Percentiles rank a stretch among this genome's conserved stretches.
phyloP scores from a whole-genome alignment of 2,329 filamentous ascomycete genomes.

The Colletotrichum caudatum region DNA sequence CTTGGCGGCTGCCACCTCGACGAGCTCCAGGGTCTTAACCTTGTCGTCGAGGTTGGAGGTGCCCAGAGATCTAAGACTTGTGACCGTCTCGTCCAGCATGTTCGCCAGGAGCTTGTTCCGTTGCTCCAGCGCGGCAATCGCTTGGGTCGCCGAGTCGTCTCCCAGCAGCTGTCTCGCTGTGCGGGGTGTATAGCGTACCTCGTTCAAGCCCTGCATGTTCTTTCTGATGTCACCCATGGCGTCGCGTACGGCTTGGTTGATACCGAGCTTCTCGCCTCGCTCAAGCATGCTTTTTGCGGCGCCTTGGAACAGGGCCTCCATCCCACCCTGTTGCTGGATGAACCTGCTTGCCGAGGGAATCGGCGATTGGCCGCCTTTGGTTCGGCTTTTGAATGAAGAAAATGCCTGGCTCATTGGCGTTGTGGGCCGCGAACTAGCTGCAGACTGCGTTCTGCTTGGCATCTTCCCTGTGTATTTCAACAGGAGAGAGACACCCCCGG shows the following conservation, averaged over 20 bases:
- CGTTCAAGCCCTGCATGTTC: conserved; percentile 77
- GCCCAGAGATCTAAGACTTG: conserved; percentile 71
- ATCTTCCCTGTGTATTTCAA: conserved; percentile 75
- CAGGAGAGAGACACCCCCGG: conserved; percentile 75
- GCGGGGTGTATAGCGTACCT: conserved; percentile 60
- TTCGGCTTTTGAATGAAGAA: conserved; percentile 56
- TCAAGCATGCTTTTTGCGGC: conserved; percentile 82
- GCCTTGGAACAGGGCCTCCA: conserved; percentile 80
- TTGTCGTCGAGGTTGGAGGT: conserved; percentile 62
- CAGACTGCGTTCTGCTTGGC: conserved; percentile 52
- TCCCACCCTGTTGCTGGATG: conserved; percentile 67
- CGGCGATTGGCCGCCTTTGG: conserved; percentile 57
- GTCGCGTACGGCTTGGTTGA: conserved; percentile 84
- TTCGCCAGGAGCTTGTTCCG: conserved; percentile 75
- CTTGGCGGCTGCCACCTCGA: conserved; percentile 72
- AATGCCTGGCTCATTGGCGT: conserved; percentile 40
- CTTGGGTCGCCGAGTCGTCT: conserved; percentile 51
- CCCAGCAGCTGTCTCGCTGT: conserved; percentile 52
- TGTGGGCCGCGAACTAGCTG: conserved; percentile 40
- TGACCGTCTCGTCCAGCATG: conserved; percentile 76
- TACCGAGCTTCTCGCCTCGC: conserved; percentile 79
- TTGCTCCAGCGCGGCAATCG: conserved; percentile 67
- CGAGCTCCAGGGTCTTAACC: conserved; percentile 62
- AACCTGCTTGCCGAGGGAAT: conserved; percentile 62
- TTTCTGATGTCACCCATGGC: conserved; percentile 83